Evolutionary conservation across 495 filamentous ascomycete species (phyloP).

Genomic region (Margaritispora aquatica): DNA sequence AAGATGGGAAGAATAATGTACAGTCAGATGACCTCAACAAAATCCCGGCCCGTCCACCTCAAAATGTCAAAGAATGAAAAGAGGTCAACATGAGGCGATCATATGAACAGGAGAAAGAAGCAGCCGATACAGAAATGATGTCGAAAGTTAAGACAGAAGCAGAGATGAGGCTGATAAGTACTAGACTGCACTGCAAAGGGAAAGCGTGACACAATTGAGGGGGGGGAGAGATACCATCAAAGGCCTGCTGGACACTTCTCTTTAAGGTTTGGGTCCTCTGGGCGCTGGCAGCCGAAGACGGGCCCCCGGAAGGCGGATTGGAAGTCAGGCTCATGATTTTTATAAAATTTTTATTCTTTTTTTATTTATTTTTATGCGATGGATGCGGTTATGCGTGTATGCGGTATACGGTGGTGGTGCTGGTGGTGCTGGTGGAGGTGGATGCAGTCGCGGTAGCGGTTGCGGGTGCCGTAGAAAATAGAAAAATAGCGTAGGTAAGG

Average conservation of each 20-base stretch:
- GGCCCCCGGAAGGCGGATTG: constrained; percentile 46
- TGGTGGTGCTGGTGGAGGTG: neutral
- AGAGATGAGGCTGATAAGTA: constrained; percentile 13
- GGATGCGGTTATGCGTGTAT: too few relatives aligned
- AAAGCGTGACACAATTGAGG: constrained; percentile 5
- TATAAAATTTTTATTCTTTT: neutral
- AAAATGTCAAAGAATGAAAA: constrained; percentile 3
- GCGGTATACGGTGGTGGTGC: neutral
- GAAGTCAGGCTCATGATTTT: constrained; percentile 39
- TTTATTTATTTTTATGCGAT: neutral
- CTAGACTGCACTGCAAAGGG: too few relatives aligned
- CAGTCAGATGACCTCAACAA: neutral
- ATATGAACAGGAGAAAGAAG: neutral
- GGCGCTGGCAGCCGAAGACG: constrained; percentile 39
- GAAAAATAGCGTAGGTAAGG: too few relatives aligned
- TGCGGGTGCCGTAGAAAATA: neutral
- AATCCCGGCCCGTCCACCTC: neutral
- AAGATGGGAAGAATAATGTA: neutral
- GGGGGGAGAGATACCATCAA: constrained; percentile 59
- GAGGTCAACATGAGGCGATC: constrained; percentile 15
- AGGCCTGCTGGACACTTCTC: constrained; percentile 66
- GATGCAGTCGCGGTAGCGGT: neutral
- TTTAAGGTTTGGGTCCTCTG: constrained; percentile 50
- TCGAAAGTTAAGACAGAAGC: too few relatives aligned
- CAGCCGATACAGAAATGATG: neutral